Conservation (phyloP, 1,284 basidiomycete species). For the Irpex sp. region DNA sequence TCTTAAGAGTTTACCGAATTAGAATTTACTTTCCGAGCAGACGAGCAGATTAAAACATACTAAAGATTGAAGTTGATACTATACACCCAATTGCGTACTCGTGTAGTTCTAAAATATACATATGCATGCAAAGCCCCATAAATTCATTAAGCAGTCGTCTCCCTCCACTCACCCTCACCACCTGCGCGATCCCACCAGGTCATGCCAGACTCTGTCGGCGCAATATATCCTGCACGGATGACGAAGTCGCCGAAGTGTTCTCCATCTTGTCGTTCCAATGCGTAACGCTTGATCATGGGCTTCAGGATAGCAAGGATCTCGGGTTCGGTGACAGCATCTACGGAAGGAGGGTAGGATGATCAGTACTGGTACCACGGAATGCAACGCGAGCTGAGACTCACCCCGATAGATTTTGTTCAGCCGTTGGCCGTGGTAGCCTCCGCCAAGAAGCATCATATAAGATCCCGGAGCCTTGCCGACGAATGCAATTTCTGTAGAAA, state of each 20-base stretch:
- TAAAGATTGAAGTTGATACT: not conserved
- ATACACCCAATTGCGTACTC: not conserved
- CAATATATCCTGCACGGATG: constrained; percentile 82
- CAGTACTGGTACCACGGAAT: too few relatives aligned
- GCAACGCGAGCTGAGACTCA: constrained; percentile 21
- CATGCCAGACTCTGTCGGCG: constrained; percentile 71
- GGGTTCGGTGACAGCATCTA: constrained; percentile 88
- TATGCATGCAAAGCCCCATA: not conserved
- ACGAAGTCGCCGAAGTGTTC: constrained; percentile 97
- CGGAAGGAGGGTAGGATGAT: constrained; percentile 8
- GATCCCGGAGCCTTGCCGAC: constrained; percentile 94
- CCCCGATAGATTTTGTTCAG: constrained; percentile 91
- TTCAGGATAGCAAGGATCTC: constrained; percentile 88
- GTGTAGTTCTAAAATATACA: not conserved
- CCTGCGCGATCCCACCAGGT: constrained; percentile 81
- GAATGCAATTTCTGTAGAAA: constrained; percentile 78
- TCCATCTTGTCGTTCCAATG: constrained; percentile 82
- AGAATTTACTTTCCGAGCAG: too few relatives aligned
- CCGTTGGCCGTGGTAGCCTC: constrained; percentile 89
- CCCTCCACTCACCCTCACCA: constrained; percentile 54
- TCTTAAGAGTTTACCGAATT: too few relatives aligned
- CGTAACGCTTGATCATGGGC: constrained; percentile 93
- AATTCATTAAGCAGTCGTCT: constrained; percentile 41
- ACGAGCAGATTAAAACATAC: too few relatives aligned
- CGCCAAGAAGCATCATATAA: constrained; percentile 94